phyloP scores from a whole-genome alignment of 306 rosid species.

The Dryas octopetala region DNA sequence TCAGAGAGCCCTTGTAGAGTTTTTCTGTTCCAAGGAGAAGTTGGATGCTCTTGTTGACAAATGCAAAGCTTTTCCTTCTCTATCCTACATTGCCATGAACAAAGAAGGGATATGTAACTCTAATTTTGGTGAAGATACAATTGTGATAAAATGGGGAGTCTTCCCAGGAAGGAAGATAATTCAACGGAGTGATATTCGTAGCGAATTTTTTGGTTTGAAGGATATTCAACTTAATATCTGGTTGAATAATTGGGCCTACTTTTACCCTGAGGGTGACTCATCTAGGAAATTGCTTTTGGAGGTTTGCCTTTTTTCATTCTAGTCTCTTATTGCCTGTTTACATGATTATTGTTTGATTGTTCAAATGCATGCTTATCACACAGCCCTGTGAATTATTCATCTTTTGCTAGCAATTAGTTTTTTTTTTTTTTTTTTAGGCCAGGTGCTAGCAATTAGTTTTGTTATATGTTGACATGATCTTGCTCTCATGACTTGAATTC shows the following conservation, averaged over 20 bases:
- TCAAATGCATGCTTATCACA: not conserved
- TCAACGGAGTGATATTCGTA: constrained; percentile 56
- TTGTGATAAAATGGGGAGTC: constrained; percentile 96
- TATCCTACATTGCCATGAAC: constrained; percentile 88
- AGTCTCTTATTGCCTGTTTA: not conserved
- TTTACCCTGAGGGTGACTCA: constrained; percentile 69
- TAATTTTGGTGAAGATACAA: constrained; percentile 51
- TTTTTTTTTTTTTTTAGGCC: too few relatives aligned
- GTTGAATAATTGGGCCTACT: constrained; percentile 43
- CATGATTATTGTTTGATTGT: not conserved
- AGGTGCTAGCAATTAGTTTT: not conserved
- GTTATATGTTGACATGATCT: not conserved
- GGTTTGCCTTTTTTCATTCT: constrained; percentile 40
- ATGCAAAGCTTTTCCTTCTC: constrained; percentile 58
- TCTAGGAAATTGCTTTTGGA: constrained; percentile 81
- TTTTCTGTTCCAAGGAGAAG: constrained; percentile 82
- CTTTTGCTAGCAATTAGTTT: not conserved
- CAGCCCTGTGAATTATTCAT: not conserved
- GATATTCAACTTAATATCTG: too few relatives aligned
- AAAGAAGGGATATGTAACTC: constrained; percentile 75
- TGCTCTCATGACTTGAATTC: constrained; percentile 9
- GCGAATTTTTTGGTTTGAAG: too few relatives aligned
- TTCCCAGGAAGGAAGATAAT: constrained; percentile 91
- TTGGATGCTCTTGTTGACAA: constrained; percentile 61
- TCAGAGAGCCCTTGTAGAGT: constrained; percentile 91